Evolutionary conservation across 225 moss, liverwort and hornwort species (phyloP), one percentile per base, ranked within the genome.

Genomic region (Sphagnum contortum): DNA sequence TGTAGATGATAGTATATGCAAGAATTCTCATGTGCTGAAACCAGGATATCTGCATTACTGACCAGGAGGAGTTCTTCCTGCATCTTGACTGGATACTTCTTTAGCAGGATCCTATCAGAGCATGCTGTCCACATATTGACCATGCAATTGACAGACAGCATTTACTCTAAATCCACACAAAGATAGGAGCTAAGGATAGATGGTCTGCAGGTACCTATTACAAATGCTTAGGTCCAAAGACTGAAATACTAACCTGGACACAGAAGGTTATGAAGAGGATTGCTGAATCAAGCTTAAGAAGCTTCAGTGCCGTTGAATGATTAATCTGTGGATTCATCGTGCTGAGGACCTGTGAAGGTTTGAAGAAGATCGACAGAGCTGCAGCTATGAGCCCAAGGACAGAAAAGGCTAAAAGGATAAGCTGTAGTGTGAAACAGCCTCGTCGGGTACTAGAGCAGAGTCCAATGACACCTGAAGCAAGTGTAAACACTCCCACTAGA

Each of bases 361-460:
- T 80, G 48, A 59, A 70, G 10, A 75, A 84, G 48, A 84, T 84
- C 45, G 83, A 69, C 49, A 80, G 72, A 2, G 83, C 77, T 60
- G 77, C 80, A 63, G 80, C 83, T 3, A 84, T 3, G 58, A 84
- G 77, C 47, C 83, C 83, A 59, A 84, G 77, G 68, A 84, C 75
- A 0, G 80, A 84, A 44, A 84, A 84, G 49, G 83, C 83, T 63
- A 84, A 72, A 65, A 84, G 73, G 45, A 84, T 50, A 8, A 84
- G 77, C 74, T 84, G 80, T 5, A 80, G 74, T 2, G 83, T 84
- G 75, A 84, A 84, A 65, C 83, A 84, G 5, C 83, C 83, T 4
- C 83, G 77, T 8, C 83, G 69, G 9, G 80, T 84, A 44, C 83
- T 84, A 12, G 83, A 84, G 64, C 70, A 80, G 47, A 84, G 77